Evolutionary conservation across 2,329 filamentous ascomycete genomes (phyloP).

Genomic region (Boeremia lycopersici): DNA sequence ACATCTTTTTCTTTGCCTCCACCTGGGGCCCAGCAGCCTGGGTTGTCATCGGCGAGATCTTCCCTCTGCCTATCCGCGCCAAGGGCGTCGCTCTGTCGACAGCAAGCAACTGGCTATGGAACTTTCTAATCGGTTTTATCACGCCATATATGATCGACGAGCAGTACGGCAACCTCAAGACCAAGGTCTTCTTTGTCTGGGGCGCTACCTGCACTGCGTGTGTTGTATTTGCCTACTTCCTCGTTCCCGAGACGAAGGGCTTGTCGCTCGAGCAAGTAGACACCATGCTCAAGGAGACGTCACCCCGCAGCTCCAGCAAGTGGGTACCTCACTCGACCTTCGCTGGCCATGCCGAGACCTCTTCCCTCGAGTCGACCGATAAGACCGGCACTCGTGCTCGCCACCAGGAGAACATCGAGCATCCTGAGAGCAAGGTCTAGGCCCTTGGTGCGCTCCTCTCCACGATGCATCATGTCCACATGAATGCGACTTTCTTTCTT

Average conservation of each 20-base stretch:
- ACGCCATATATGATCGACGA: slow-evolving; percentile 74
- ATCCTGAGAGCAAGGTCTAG: slow-evolving; percentile 3
- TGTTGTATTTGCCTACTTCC: slow-evolving; percentile 71
- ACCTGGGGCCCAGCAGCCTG: slow-evolving; percentile 82
- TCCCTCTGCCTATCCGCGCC: slow-evolving; percentile 85
- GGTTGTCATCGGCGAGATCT: slow-evolving; percentile 85
- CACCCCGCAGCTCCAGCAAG: slow-evolving; percentile 72
- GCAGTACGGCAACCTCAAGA: slow-evolving; percentile 68
- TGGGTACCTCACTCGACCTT: slow-evolving; percentile 75
- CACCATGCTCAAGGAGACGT: slow-evolving; percentile 84
- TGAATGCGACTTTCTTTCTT: background rate
- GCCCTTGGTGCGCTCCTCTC: background rate
- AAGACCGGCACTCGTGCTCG: slow-evolving; percentile 3
- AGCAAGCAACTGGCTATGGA: slow-evolving; percentile 74
- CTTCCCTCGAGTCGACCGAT: slow-evolving; percentile 11
- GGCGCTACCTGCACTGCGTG: slow-evolving; percentile 58
- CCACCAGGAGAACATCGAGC: slow-evolving; percentile 2
- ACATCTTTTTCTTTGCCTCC: slow-evolving; percentile 89
- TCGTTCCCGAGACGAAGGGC: slow-evolving; percentile 80
- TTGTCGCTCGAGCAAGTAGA: slow-evolving; percentile 79
- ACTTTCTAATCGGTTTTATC: slow-evolving; percentile 61
- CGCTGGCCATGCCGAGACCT: slow-evolving; percentile 45
- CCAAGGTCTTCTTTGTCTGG: slow-evolving; percentile 62
- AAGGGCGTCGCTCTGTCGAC: slow-evolving; percentile 87
- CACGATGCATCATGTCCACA: background rate